Evolutionary conservation across 1,139 yeast genomes (phyloP).

Genomic region (Lodderomyces parapsilosis): DNA sequence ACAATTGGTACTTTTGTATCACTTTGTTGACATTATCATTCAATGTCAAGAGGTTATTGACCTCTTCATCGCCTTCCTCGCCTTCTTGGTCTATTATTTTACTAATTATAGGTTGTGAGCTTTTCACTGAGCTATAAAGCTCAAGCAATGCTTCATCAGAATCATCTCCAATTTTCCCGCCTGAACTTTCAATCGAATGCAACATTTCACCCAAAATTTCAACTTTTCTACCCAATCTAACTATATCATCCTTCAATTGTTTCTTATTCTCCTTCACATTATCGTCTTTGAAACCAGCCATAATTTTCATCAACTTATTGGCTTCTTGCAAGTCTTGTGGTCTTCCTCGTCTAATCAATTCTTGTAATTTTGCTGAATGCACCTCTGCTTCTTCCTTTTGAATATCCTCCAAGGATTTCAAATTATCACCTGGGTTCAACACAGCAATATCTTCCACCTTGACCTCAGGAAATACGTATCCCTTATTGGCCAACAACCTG

Average conservation of each 20-base stretch:
- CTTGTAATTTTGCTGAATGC: slow-evolving; percentile 93
- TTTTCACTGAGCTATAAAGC: slow-evolving; percentile 74
- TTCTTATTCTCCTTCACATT: slow-evolving; percentile 65
- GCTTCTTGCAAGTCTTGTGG: slow-evolving; percentile 97
- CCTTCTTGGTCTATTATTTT: slow-evolving; percentile 74
- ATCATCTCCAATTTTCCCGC: slow-evolving; percentile 50
- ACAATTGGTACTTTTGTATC: slow-evolving; percentile 62
- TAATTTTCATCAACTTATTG: slow-evolving; percentile 90
- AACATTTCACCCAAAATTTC: slow-evolving; percentile 91
- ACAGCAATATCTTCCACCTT: slow-evolving; percentile 92
- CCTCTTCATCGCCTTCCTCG: slow-evolving; percentile 57
- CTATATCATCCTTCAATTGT: slow-evolving; percentile 80
- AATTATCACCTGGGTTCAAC: slow-evolving; percentile 83
- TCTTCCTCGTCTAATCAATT: slow-evolving; percentile 89
- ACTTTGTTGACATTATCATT: slow-evolving; percentile 78
- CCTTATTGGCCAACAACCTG: slow-evolving; percentile 82
- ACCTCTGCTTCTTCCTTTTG: slow-evolving; percentile 92
- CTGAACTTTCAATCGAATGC: slow-evolving; percentile 49
- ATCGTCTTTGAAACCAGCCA: slow-evolving; percentile 97
- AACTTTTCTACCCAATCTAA: slow-evolving; percentile 82
- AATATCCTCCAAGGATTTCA: slow-evolving; percentile 85
- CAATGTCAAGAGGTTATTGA: slow-evolving; percentile 61
- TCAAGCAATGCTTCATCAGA: slow-evolving; percentile 75
- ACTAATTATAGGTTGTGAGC: slow-evolving; percentile 84
- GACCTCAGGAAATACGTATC: slow-evolving; percentile 87